Conservation (phyloP, 257 asterid genomes). For the Nicotiana paniculata region DNA sequence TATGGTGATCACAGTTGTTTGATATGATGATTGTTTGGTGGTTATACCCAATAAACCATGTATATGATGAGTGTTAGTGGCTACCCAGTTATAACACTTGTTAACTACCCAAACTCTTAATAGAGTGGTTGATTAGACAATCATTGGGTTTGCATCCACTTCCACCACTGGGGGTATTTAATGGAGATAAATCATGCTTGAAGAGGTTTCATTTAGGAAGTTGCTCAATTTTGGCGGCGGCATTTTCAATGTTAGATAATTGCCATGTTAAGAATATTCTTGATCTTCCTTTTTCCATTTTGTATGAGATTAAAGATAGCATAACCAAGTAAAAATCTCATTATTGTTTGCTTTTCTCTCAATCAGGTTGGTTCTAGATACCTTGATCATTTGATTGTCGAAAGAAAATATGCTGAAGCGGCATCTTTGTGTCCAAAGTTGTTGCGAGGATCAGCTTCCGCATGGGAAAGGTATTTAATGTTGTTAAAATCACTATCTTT, state of each 20-base stretch:
- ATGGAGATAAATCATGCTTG: neutral
- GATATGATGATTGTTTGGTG: neutral
- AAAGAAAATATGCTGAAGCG: conserved; percentile 94
- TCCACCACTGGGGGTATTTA: neutral
- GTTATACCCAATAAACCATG: neutral
- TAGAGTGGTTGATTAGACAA: neutral
- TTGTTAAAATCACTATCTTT: conserved; percentile 2
- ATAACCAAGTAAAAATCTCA: neutral
- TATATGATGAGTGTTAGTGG: neutral
- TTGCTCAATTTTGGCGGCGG: neutral
- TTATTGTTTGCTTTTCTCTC: conserved; percentile 1
- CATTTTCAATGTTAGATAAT: neutral
- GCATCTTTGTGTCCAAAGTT: conserved; percentile 94
- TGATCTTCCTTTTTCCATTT: neutral
- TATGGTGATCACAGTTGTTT: neutral
- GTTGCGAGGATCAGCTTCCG: conserved; percentile 89
- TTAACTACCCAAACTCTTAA: conserved; percentile 1
- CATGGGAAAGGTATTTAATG: conserved; percentile 87
- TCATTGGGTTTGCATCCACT: neutral
- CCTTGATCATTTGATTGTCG: conserved; percentile 93
- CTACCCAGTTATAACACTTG: neutral
- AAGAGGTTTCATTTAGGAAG: neutral
- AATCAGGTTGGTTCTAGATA: conserved; percentile 84
- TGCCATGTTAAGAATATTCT: neutral
- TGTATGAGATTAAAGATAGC: neutral